Percentiles rank a stretch among this genome's conserved stretches.
phyloP scores from a whole-genome alignment of 2,329 filamentous ascomycete species.

The Ophiostoma sp. region DNA sequence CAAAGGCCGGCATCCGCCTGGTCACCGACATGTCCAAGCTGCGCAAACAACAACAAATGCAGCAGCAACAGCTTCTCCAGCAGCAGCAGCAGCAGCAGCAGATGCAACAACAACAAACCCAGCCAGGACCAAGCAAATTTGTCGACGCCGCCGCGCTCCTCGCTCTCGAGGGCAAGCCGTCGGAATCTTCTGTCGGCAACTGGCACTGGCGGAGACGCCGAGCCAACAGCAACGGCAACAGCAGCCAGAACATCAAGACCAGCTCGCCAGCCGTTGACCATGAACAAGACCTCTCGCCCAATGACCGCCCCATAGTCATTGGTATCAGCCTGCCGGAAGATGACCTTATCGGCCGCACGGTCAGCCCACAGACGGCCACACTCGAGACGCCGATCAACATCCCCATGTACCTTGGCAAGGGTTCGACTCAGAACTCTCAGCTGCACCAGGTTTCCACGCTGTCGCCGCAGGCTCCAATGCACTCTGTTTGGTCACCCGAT shows the following conservation, averaged over 20 bases:
- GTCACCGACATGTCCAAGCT: slow-evolving; percentile 67
- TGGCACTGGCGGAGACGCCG: slow-evolving; percentile 57
- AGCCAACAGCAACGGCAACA: slow-evolving; percentile 34
- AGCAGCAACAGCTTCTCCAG: slow-evolving; percentile 39
- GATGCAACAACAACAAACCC: slow-evolving; percentile 36
- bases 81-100: slow-evolving; percentile 41
- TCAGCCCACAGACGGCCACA: slow-evolving; percentile 54
- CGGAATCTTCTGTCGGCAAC: slow-evolving; percentile 55
- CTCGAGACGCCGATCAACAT: slow-evolving; percentile 44
- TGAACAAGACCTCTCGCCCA: slow-evolving; percentile 60
- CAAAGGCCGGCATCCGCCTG: slow-evolving; percentile 63
- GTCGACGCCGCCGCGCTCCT: slow-evolving; percentile 60
- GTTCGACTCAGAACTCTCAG: background rate
- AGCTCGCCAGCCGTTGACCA: slow-evolving; percentile 31
- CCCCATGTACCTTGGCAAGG: slow-evolving; percentile 24
- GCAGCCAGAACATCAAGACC: slow-evolving; percentile 11
- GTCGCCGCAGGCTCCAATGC: slow-evolving; percentile 41
- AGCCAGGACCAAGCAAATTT: slow-evolving; percentile 46
- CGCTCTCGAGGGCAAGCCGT: slow-evolving; percentile 59
- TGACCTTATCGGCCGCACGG: slow-evolving; percentile 45
- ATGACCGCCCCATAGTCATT: slow-evolving; percentile 70
- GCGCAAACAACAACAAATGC: slow-evolving; percentile 46
- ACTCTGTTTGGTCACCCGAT: slow-evolving; percentile 62
- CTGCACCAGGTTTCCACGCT: slow-evolving; percentile 30
- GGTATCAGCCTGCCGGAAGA: slow-evolving; percentile 66